A percentile compares a stretch with the other conserved stretches of the same genome.
phyloP scores from a whole-genome alignment of 2,329 filamentous ascomycete species.

The Aspergillus sp. region DNA sequence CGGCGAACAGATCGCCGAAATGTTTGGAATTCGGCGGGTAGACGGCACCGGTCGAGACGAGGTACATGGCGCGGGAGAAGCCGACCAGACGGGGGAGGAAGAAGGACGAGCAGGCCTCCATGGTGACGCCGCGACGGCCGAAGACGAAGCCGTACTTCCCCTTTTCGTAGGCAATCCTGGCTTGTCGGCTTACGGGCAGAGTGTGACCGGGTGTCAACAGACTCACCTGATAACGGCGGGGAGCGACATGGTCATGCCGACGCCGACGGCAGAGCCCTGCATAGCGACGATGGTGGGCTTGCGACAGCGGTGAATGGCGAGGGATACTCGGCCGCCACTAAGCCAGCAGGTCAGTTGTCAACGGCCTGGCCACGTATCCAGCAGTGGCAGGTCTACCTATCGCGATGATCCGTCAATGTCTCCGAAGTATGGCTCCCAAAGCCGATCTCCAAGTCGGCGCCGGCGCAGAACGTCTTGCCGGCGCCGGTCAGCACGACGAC shows the following conservation, averaged over 20 bases:
- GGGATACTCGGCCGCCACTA: slow-evolving; percentile 23
- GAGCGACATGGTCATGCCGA: slow-evolving; percentile 52
- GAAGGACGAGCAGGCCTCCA: slow-evolving; percentile 63
- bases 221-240: slow-evolving; percentile 43
- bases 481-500: slow-evolving; percentile 47
- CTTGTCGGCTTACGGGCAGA: background rate
- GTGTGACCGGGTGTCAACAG: background rate
- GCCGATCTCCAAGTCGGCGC: slow-evolving; percentile 47
- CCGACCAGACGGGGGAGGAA: slow-evolving; percentile 65
- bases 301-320: slow-evolving; percentile 49
- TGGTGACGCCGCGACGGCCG: slow-evolving; percentile 56
- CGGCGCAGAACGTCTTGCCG: slow-evolving; percentile 41
- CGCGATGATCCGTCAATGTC: slow-evolving; percentile 41
- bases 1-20: slow-evolving; percentile 53
- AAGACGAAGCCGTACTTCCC: slow-evolving; percentile 70
- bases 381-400: slow-evolving; percentile 31
- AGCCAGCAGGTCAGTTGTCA: slow-evolving; percentile 32
- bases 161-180: slow-evolving; percentile 43
- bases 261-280: slow-evolving; percentile 48
- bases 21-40: slow-evolving; percentile 42
- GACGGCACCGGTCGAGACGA: slow-evolving; percentile 54
- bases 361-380: background rate
- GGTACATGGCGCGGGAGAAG: slow-evolving; percentile 22
- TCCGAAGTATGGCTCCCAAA: slow-evolving; percentile 37
- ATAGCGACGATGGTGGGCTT: slow-evolving; percentile 49